Evolutionary conservation across 805 yeast genomes (phyloP).

Genomic region (Starmerella scarabaei): DNA sequence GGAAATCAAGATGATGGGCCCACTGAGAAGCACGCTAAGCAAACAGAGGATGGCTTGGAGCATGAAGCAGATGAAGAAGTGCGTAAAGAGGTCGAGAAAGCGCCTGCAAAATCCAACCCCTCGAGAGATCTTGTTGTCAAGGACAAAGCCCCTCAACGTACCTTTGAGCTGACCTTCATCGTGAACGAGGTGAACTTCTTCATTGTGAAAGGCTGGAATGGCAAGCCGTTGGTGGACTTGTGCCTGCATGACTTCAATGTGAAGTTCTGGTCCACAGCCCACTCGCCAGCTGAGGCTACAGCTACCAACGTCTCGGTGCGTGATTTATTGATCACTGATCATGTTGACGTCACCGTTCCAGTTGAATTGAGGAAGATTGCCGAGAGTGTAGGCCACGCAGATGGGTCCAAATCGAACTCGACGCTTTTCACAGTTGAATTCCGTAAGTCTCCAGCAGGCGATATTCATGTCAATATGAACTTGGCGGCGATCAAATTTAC

Average conservation of each 20-base stretch:
- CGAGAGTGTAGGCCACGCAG: conserved; percentile 41
- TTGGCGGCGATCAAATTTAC: conserved; percentile 70
- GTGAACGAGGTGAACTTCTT: conserved; percentile 53
- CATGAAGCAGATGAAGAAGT: not conserved
- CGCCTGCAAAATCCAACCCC: too few relatives aligned
- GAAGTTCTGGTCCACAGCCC: conserved; percentile 41
- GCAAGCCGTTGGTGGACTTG: conserved; percentile 60
- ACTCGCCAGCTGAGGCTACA: conserved; percentile 36
- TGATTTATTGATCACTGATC: conserved; percentile 62
- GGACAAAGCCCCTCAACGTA: conserved; percentile 38
- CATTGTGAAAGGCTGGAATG: conserved; percentile 53
- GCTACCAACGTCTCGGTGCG: conserved; percentile 49
- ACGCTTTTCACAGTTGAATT: conserved; percentile 49
- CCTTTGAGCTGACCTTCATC: conserved; percentile 58
- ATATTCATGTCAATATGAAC: conserved; percentile 58
- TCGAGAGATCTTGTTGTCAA: not conserved
- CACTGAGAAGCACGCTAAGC: not conserved
- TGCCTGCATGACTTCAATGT: conserved; percentile 53
- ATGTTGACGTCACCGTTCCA: conserved; percentile 48
- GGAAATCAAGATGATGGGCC: conserved; percentile 22
- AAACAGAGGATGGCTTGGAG: not conserved
- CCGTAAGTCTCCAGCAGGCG: conserved; percentile 47
- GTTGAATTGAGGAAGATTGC: conserved; percentile 55
- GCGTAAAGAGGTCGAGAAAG: conserved; percentile 8
- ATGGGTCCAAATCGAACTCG: not conserved